Base-by-base conservation (phyloP, 257 asterid species). In the Thymus mandschuricus region DNA sequence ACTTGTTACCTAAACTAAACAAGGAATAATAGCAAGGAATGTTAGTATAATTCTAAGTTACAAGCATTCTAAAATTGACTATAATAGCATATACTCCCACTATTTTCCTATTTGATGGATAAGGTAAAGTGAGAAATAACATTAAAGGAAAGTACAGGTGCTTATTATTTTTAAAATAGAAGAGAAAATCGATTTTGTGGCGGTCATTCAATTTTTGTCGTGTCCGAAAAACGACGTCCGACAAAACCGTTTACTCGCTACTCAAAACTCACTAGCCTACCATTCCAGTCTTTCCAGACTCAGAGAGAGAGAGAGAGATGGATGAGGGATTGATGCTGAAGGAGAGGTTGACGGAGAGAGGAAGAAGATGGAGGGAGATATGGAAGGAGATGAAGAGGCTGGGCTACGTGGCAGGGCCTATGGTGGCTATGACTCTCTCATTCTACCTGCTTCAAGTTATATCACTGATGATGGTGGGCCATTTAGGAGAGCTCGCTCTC, bases 401-500 rank as follows among this genome's bases (percentile, higher is more conserved):
- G 60, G 85, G 90, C 46, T 85, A 81, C 54, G 45, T 92, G 70
- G 96, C 97, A 6, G 96, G 87, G 8, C 96, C 96, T 0, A 80
- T 89, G 95, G 77, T 85, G 65, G 82, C 86, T 6, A 92, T 91
- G 45, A 87, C 87, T 70, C 71, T 89, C 34, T 86, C 93, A 8
- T 74, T 58, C 69, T 82, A 66, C 52, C 21, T 87, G 69, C 81
- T 91, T 15, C 89, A 82, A 75, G 81, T 83, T 4, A 80, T 86
- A 38, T 86, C 92, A 0, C 1, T 86, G 11, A 87, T 81, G 89
- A 92, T 92, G 96, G 93, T 89, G 11, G 97, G 97, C 8, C 97
- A 92, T 75, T 78, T 87, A 52, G 88, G 85, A 3, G 89, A 89
- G 45, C 96, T 92, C 71, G 73, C 86, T 52, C 96, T 92, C n/a